These are phyloP conservation scores for Trebouxia sp. DNA, from an alignment of 139 green algal species.

Conservation along the genomic window DNA sequence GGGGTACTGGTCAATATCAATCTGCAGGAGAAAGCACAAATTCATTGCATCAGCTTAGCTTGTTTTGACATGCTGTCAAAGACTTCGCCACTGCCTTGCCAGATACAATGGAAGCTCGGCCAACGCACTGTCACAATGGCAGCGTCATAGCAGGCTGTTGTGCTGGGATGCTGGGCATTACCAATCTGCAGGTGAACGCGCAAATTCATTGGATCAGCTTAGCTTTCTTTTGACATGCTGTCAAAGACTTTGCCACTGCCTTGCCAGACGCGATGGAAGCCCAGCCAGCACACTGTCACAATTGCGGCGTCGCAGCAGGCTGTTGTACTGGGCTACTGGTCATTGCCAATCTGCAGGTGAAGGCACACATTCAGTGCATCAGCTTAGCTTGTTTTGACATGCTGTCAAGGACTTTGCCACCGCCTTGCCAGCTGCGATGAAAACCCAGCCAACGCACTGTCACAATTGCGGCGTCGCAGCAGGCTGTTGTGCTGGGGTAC, in stretches of 20 bases:
- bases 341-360: constrained; percentile 18
- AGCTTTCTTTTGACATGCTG: no score
- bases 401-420: constrained; percentile 75
- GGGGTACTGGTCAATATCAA: no score
- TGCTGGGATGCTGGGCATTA: no score
- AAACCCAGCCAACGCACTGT: no score
- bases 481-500: no score
- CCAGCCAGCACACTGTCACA: constrained; percentile 77
- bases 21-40: not conserved
- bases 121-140: no score
- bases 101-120: no score
- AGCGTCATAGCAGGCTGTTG: no score
- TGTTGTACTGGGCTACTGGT: constrained; percentile 19
- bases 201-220: not conserved
- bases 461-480: no score
- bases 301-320: constrained; percentile 50
- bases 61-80: constrained; percentile 91
- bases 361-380: not conserved
- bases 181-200: not conserved
- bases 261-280: constrained; percentile 80
- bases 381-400: constrained; percentile 50
- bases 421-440: no score
- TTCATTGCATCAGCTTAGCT: not conserved
- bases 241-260: constrained; percentile 79
- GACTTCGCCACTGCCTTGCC: constrained; percentile 35